Evolutionary conservation across 2,329 filamentous ascomycete species (phyloP).

Genomic region (Mycogone perniciosa): DNA sequence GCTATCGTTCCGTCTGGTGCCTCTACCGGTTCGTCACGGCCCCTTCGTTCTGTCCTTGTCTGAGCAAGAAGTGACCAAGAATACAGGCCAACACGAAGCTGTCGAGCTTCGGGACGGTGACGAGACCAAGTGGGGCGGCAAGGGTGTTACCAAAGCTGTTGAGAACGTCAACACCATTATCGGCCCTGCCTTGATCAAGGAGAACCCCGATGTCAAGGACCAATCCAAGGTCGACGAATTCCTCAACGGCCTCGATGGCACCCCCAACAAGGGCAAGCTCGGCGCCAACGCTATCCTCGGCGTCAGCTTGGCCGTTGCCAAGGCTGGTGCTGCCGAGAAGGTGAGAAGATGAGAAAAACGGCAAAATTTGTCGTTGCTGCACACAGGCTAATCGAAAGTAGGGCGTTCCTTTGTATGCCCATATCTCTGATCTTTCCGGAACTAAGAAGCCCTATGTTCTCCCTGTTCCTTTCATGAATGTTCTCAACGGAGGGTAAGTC

Average conservation of each 20-base stretch:
- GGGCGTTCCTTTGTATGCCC: slow-evolving; percentile 78
- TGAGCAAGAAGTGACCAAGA: slow-evolving; percentile 23
- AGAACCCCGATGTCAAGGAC: slow-evolving; percentile 78
- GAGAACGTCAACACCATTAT: slow-evolving; percentile 79
- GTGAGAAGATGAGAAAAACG: slow-evolving; percentile 27
- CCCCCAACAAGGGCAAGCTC: slow-evolving; percentile 78
- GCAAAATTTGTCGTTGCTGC: background rate
- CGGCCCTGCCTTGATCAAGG: slow-evolving; percentile 74
- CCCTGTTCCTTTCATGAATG: slow-evolving; percentile 89
- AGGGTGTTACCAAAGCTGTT: slow-evolving; percentile 82
- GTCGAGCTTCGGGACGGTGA: slow-evolving; percentile 87
- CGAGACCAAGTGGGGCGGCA: slow-evolving; percentile 79
- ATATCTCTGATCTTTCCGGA: slow-evolving; percentile 79
- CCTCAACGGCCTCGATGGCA: slow-evolving; percentile 79
- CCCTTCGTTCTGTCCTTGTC: slow-evolving; percentile 7
- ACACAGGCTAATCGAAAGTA: slow-evolving; percentile 20
- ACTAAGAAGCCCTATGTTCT: slow-evolving; percentile 91
- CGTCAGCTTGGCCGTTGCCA: slow-evolving; percentile 77
- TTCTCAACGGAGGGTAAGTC: slow-evolving; percentile 67
- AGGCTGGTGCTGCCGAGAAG: slow-evolving; percentile 86
- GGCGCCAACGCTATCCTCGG: slow-evolving; percentile 86
- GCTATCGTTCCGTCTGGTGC: slow-evolving; percentile 96
- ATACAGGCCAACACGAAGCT: slow-evolving; percentile 76
- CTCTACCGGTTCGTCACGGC: slow-evolving; percentile 67
- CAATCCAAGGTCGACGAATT: slow-evolving; percentile 79